These are phyloP conservation scores for Pholiota microspora DNA, from an alignment of 768 basidiomycete genomes.

Conservation along the genomic window DNA sequence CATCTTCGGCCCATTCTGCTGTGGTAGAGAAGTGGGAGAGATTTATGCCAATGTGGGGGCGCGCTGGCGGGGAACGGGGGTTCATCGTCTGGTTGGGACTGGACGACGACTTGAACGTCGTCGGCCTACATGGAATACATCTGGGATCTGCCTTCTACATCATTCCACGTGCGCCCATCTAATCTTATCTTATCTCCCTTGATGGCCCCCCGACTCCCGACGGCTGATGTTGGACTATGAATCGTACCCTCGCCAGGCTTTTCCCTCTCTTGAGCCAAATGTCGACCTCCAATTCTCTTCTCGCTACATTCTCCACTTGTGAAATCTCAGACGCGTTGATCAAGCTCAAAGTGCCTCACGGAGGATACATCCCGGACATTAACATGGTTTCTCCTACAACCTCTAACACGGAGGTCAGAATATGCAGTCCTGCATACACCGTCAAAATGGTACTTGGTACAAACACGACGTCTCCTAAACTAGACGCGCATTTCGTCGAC, in stretches of 20 bases:
- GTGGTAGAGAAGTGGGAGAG: conserved; percentile 42
- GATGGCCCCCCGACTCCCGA: background rate
- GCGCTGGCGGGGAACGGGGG: conserved; percentile 67
- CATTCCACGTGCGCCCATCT: conserved; percentile 18
- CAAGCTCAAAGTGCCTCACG: conserved; percentile 69
- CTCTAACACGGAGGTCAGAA: conserved; percentile 26
- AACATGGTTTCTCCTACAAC: conserved; percentile 48
- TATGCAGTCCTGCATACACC: conserved; percentile 83
- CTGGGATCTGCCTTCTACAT: background rate
- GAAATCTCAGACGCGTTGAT: conserved; percentile 89
- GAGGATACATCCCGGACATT: conserved; percentile 83
- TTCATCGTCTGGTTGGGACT: conserved; percentile 31
- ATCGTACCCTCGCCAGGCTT: conserved; percentile 17
- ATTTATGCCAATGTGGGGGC: conserved; percentile 69
- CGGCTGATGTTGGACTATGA: conserved; percentile 9
- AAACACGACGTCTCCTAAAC: conserved; percentile 59
- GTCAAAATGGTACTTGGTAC: conserved; percentile 73
- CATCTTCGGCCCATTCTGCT: conserved; percentile 79
- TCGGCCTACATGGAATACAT: conserved; percentile 4
- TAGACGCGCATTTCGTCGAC: conserved; percentile 80
- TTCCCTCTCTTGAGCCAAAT: conserved; percentile 14
- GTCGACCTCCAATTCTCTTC: conserved; percentile 18
- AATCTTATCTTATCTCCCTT: conserved; percentile 20
- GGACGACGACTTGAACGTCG: background rate
- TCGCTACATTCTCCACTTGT: conserved; percentile 59